Evolutionary conservation across 2,329 filamentous ascomycete genomes (phyloP), one percentile per base, ranked within the genome.

Genomic region (Fusarium veterinarium): DNA sequence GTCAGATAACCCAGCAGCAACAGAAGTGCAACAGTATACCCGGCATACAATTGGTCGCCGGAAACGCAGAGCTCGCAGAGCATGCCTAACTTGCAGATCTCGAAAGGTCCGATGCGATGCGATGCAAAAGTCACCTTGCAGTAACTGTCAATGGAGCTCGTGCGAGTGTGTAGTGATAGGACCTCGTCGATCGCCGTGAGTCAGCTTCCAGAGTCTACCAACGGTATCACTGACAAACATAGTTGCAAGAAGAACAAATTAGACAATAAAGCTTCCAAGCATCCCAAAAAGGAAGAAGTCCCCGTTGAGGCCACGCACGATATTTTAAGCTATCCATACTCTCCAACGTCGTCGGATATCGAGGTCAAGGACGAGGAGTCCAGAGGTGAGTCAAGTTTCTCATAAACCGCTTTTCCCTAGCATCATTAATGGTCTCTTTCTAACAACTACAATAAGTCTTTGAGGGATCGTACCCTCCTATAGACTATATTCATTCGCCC

Each of bases 61-160:
- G 19, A 58, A 45, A 14, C 61, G 61, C 3, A 66, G 49, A 17
- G 42, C 48, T 11, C 53, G 53, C 6, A 48, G 63, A 44, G 63
- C 63, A 4, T 66, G 63, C 42, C n/a, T 66, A 5, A 38, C 42
- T 3, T 66, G 60, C 30, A 41, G 63, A 16, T 57, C 63, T 38
- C 49, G 63, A 38, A 66, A 65, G 25, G 61, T 66, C 8, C 42
- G 63, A n/a, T 66, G 63, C 14, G 61, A 66, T 44, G 63, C 66
- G 12, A 49, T 44, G 31, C 30, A 45, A 8, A 53, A 66, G n/a
- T 66, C 61, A 6, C 63, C 63, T 3, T 66, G 61, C 37, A 66
- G 49, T 12, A 66, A 66, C 16, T 66, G 63, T 6, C 33, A 58
- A 38, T 66, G 63, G 63, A 65, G 16, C 7, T 17, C 61, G 4